Evolutionary conservation across 306 rosid species (phyloP), one percentile per base, ranked within the genome.

Genomic region (Trichosanthes truncata): DNA sequence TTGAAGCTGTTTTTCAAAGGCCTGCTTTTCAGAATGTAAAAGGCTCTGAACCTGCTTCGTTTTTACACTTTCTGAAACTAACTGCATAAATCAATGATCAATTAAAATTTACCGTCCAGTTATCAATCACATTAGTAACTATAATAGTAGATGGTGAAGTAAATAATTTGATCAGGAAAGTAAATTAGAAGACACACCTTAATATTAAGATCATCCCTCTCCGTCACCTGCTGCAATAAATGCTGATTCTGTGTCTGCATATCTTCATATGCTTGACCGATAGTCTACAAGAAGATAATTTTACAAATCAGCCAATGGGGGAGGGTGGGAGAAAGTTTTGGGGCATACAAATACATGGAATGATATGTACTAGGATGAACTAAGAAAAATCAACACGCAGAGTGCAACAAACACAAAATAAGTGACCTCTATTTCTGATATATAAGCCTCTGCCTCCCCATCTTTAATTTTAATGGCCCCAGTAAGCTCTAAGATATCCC

Each of bases 181-280:
- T 57, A 52, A 79, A 90, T n/a, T 43, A 46, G 9, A 61, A 82
- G 74, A 83, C 82, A 60, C 25, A 94, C 97, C 96, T 95, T 95
- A 45, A 95, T 90, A 86, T 95, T 92, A 84, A 89, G 93, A 83
- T 95, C 99, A 84, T 95, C 99, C 90, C 99, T 93, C 87, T 90
- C 97, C 9, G 91, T 81, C 84, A 95, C 97, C 86, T 86, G 97
- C 84, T 91, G 90, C 87, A 91, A 80, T 80, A 95, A 88, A 87
- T 91, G 92, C 83, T 93, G 97, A 81, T 93, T 88, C 87, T 95
- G 99, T 20, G 91, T 93, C 91, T 93, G 99, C 99, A 95, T 95
- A 88, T 95, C 99, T 86, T 95, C 99, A 74, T 95, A 95, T 74
- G 99, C 99, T 87, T 95, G 97, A 82, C 99, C 94, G 83, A 95